Base-by-base conservation (phyloP, 2,329 filamentous ascomycete species). In the Fusarium xylarioides region DNA sequence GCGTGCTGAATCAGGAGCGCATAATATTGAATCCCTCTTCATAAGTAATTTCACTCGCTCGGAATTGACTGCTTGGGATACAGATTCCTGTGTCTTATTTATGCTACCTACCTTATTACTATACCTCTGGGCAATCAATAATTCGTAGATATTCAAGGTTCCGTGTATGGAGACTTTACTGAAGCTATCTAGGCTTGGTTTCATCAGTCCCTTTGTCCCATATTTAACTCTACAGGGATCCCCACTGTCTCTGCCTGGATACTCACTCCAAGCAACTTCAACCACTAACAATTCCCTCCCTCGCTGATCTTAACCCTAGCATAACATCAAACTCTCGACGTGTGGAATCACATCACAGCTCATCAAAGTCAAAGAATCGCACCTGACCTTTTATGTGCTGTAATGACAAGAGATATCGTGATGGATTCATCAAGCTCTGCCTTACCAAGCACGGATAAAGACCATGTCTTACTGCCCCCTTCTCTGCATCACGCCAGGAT, bases 401-500 rank as follows among this genome's bases (percentile, higher is more conserved):
- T 59, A 42, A 55, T 18, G 42, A 38, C 26, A 23, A 59, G n/a
- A 55, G 26, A 56, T 5, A 42, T 50, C 63, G 43, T 62, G 38
- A 78, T 75, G 66, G 61, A 71, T n/a, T 40, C 67, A 26, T 64
- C 61, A 43, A 59, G 50, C 40, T 30, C 66, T 42, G 32, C 59
- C 35, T 57, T 23, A 26, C 40, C 57, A 58, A 40, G 44, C 44
- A 26, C 35, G 16, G 55, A 42, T 21, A 47, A 59, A 37, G 57
- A 63, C 49, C 23, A 70, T 69, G 60, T 77, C 63, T 77, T 71
- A 43, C 81, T 89, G 50, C 87, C 89, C 23, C 67, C 80, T 42
- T 85, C 81, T 47, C 85, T 91, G 32, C 85, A 90, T 53, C 80
- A 85, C 40, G 84, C 82, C 59, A 85, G 82, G 72, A 87, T 95